Evolutionary conservation across 768 basidiomycete species (phyloP).

Genomic region (Krasilnikovozyma curviuscula): DNA sequence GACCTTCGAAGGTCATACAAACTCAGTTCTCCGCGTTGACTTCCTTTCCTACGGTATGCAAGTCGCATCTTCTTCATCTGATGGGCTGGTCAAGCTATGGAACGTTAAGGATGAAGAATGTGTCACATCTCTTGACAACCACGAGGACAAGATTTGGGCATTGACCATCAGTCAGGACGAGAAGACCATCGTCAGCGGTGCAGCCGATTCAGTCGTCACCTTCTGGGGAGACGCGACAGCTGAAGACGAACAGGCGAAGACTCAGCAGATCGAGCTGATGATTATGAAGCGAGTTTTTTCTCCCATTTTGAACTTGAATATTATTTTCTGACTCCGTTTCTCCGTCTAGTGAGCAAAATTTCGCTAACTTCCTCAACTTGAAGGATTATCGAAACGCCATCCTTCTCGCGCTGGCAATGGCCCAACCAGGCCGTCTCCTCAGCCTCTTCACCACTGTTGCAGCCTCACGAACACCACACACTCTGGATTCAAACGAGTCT

Average conservation of each 20-base stretch:
- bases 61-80: slow-evolving; percentile 73
- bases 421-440: slow-evolving; percentile 73
- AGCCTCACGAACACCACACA: slow-evolving; percentile 14
- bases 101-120: slow-evolving; percentile 76
- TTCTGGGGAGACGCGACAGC: slow-evolving; percentile 94
- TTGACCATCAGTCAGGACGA: slow-evolving; percentile 66
- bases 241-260: slow-evolving; percentile 55
- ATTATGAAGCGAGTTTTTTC: slow-evolving; percentile 51
- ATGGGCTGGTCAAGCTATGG: slow-evolving; percentile 93
- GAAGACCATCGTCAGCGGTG: slow-evolving; percentile 69
- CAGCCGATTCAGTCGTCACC: slow-evolving; percentile 86
- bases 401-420: slow-evolving; percentile 74
- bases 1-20: slow-evolving; percentile 96
- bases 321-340: no score
- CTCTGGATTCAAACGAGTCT: slow-evolving; percentile 12
- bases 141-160: slow-evolving; percentile 99
- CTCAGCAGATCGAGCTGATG: slow-evolving; percentile 46
- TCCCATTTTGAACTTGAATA: background rate
- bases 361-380: slow-evolving; percentile 66
- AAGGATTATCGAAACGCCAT: slow-evolving; percentile 83
- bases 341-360: slow-evolving; percentile 82
- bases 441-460: slow-evolving; percentile 53
- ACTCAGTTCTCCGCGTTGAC: slow-evolving; percentile 82
- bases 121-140: slow-evolving; percentile 74
- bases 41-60: slow-evolving; percentile 69